A percentile compares a stretch with the other conserved stretches of the same genome.
These are phyloP conservation scores for Sherardia arvensis DNA, from an alignment of 257 asterid species.

Conservation along the genomic window DNA sequence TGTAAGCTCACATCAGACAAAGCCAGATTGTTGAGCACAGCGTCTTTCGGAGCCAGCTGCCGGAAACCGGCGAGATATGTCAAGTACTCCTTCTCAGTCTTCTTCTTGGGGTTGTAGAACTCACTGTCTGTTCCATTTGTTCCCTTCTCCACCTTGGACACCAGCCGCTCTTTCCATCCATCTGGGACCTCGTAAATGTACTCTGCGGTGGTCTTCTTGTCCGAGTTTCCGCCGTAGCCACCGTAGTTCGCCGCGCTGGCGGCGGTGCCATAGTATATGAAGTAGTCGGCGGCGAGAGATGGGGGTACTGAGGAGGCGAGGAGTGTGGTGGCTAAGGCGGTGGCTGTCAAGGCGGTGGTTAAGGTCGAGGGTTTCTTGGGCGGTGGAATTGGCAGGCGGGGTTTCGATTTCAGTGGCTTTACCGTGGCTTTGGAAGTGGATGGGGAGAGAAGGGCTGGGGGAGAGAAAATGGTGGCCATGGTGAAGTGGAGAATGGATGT, in stretches of 20 bases:
- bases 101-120: constrained; percentile 85
- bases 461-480: constrained; percentile 78
- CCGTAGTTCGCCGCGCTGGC: constrained; percentile 96
- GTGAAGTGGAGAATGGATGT: constrained; percentile 4
- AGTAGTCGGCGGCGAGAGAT: constrained; percentile 58
- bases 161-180: constrained; percentile 79
- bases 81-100: constrained; percentile 65
- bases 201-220: constrained; percentile 84
- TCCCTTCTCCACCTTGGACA: constrained; percentile 79
- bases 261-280: constrained; percentile 84
- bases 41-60: constrained; percentile 63
- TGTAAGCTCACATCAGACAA: constrained; percentile 79
- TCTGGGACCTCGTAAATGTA: constrained; percentile 85
- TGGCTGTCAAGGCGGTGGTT: constrained; percentile 53
- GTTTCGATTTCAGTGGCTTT: constrained; percentile 24
- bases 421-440: constrained; percentile 31
- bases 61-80: constrained; percentile 75
- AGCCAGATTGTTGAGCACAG: constrained; percentile 65
- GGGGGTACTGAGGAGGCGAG: constrained; percentile 42
- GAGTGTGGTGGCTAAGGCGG: constrained; percentile 61
- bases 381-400: constrained; percentile 32
- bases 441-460: constrained; percentile 52
- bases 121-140: constrained; percentile 93
- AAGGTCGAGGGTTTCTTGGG: constrained; percentile 30
- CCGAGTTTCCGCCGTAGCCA: constrained; percentile 86